Evolutionary conservation across 2,329 filamentous ascomycete species (phyloP), one percentile per base, ranked within the genome.

Genomic region (Penicillium sp.): DNA sequence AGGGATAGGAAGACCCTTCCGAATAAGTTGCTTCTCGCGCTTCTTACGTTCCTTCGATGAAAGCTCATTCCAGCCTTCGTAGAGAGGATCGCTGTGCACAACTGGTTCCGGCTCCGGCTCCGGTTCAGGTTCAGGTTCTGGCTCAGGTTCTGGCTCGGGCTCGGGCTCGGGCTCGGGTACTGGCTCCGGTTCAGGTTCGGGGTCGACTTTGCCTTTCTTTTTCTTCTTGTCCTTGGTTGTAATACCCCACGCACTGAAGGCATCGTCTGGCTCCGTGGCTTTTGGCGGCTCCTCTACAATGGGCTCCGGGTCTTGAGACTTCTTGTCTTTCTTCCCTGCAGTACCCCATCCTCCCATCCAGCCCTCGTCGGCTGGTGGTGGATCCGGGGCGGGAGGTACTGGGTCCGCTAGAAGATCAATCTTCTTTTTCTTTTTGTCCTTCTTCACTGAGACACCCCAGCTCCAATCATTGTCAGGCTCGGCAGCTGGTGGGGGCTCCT

Each of bases 11-110:
- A 69, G 65, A 44, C 59, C 66, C 48, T 68, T 69, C 39, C 60
- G 62, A 5, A 55, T 56, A 9, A 69, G 29, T 29, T 60, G 58
- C 50, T 66, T 69, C 45, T 75, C 73, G 50, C 75, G 74, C 58
- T 75, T 76, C 63, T 80, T 79, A 47, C 77, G 76, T 6, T 78
- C 74, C 50, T 76, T 77, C 2, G 72, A 70, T 21, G 66, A 68
- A 51, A 73, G 62, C 11, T 53, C 63, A 13, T 60, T 58, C 69
- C 71, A 76, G 6, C 61, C 58, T 11, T 73, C 69, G 39, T 73
- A 71, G 4, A 71, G 58, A 43, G 74, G 70, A 36, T 74, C 72
- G 29, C 73, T 71, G 8, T 67, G 67, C 4, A 66, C 62, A 29
- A 59, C 50, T 21, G 57, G 51, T 39, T 66, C 62, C 0, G 64